These are phyloP conservation scores for Tulasnella sp. DNA, from an alignment of 768 basidiomycete species.

Conservation along the genomic window DNA sequence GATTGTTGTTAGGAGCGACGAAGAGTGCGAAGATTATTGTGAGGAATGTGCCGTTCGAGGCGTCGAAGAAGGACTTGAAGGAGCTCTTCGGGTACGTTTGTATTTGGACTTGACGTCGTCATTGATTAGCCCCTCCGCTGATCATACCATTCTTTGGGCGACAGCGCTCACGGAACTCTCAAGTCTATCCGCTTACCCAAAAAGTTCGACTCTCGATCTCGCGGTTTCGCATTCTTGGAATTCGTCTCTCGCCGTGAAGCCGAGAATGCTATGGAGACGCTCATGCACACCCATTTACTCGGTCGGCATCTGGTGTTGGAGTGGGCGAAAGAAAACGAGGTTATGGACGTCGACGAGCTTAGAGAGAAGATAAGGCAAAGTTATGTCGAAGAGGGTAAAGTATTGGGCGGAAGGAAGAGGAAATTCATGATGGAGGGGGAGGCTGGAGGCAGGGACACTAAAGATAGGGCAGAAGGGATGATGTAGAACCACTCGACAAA, in stretches of 20 bases:
- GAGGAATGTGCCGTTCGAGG: conserved; percentile 98
- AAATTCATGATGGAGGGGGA: conserved; percentile 53
- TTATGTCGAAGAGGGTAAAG: conserved; percentile 52
- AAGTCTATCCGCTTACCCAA: conserved; percentile 91
- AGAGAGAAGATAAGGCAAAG: conserved; percentile 75
- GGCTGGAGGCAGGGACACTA: conserved; percentile 7
- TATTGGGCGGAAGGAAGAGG: conserved; percentile 65
- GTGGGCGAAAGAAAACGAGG: conserved; percentile 80
- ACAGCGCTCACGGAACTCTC: conserved; percentile 80
- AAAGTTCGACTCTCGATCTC: conserved; percentile 78
- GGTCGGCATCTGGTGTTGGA: conserved; percentile 91
- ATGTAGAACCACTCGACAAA: not conserved
- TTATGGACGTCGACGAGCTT: conserved; percentile 48
- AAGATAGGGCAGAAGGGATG: not conserved
- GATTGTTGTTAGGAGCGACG: conserved; percentile 26
- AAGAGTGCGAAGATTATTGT: conserved; percentile 91
- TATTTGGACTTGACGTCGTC: too few relatives aligned
- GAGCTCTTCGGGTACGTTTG: conserved; percentile 80
- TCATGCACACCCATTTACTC: conserved; percentile 91
- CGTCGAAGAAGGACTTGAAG: conserved; percentile 82
- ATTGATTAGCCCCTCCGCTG: too few relatives aligned
- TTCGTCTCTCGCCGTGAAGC: conserved; percentile 87
- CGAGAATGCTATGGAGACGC: conserved; percentile 74
- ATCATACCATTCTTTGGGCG: not conserved
- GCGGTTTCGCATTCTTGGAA: conserved; percentile 96